Evolutionary conservation across 306 rosid genomes (phyloP).

Genomic region (Castanospermum australe): DNA sequence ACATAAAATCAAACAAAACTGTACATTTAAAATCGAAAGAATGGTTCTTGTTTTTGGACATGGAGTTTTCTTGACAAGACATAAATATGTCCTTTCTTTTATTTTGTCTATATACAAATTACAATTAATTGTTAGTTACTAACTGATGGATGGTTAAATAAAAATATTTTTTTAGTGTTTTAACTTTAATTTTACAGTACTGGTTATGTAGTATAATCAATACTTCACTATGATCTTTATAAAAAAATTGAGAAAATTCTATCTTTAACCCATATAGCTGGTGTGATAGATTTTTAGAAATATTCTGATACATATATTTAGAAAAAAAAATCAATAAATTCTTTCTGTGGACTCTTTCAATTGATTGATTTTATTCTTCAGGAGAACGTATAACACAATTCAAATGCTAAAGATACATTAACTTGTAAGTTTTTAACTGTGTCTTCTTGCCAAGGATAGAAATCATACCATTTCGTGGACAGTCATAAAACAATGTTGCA

Average conservation of each 20-base stretch:
- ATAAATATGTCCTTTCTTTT: not conserved
- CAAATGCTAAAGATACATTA: not conserved
- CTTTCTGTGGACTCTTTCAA: not conserved
- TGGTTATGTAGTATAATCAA: not conserved
- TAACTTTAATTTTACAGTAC: not conserved
- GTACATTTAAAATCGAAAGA: not conserved
- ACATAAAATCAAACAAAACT: not conserved
- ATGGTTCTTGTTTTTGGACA: not conserved
- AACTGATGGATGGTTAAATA: not conserved
- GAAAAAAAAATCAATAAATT: not conserved
- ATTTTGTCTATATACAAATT: not conserved
- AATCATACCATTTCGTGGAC: not conserved
- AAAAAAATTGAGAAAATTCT: not conserved
- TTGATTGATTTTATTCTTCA: not conserved
- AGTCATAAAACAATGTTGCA: not conserved
- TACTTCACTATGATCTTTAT: not conserved
- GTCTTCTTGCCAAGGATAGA: not conserved
- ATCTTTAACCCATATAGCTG: not conserved
- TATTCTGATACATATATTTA: not conserved
- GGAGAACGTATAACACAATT: not conserved
- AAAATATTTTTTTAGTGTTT: not conserved
- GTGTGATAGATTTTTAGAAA: not conserved
- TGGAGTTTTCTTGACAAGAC: not conserved
- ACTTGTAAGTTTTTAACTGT: not conserved
- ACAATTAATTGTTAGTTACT: not conserved